Base-by-base conservation (phyloP, 306 rosid genomes). In the Canavalia ensiformis region DNA sequence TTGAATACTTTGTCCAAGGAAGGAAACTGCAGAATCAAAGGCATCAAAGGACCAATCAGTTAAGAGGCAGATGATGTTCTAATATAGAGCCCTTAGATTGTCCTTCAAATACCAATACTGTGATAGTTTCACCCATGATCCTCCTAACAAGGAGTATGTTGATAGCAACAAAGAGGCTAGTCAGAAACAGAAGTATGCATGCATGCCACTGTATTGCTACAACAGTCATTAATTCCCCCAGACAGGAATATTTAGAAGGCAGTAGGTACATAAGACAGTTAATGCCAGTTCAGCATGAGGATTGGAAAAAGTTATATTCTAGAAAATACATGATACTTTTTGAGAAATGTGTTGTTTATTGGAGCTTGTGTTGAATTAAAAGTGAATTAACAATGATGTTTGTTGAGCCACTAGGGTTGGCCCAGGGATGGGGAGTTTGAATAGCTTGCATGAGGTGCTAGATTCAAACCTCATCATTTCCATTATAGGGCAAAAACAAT, bases 311-410 rank as follows among this genome's bases (percentile, higher is more conserved):
- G 3, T n/a, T 50, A 54, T 8, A 42, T 54, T 28, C 59, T 33
- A 30, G 12, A 82, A 82, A 77, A 71, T 34, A 28, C 46, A 72
- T 42, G 64, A 33, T 25, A 70, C 72, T 31, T 42, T 74, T 49
- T 50, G 46, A 54, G 41, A 68, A 25, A 8, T 41, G 55, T 5
- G 12, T 65, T 66, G 55, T 28, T 41, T 47, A 13, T 49, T 37
- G 72, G 39, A 77, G 74, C 28, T 33, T 50, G 52, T 57, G 51
- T 70, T 13, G 33, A 59, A 52, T 33, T 66, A 66, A 13, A 70
- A 79, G 77, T 46, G 77, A 42, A 31, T 37, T 64, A 55, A 49
- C 44, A 37, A 6, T 8, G 34, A 66, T 46, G 30, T 39, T 39
- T 42, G 72, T 39, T 18, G 25, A 18, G 25, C 25, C 25, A 18